phyloP scores from a whole-genome alignment of 2,329 filamentous ascomycete genomes.

The Aspergillus felis region DNA sequence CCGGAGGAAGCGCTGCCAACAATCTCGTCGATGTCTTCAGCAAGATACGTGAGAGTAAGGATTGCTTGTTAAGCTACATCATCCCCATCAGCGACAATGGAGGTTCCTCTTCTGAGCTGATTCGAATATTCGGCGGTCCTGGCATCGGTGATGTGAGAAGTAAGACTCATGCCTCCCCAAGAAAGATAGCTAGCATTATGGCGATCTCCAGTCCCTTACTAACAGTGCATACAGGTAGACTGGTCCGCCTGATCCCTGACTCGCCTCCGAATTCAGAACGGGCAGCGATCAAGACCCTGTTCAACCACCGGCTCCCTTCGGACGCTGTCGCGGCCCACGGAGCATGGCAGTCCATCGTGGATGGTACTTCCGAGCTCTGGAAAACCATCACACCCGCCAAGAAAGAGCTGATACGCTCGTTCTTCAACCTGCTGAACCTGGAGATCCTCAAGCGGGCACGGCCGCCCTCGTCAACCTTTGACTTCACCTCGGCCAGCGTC shows the following conservation, averaged over 20 bases:
- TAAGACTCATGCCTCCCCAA: constrained; percentile 36
- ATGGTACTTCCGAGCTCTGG: constrained; percentile 77
- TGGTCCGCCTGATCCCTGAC: constrained; percentile 84
- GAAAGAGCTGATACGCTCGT: constrained; percentile 71
- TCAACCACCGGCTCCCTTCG: constrained; percentile 78
- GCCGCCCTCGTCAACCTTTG: constrained; percentile 66
- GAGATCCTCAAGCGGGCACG: constrained; percentile 74
- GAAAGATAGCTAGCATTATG: neutral
- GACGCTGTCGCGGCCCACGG: constrained; percentile 58
- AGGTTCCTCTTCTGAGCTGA: constrained; percentile 87
- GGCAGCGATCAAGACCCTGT: constrained; percentile 72
- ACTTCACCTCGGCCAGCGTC: constrained; percentile 71
- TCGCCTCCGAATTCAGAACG: constrained; percentile 58
- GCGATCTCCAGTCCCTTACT: constrained; percentile 1
- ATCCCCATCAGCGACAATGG: constrained; percentile 97
- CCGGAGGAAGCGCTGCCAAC: constrained; percentile 90
- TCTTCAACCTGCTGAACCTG: constrained; percentile 71
- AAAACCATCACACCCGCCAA: constrained; percentile 64
- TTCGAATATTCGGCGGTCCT: constrained; percentile 89
- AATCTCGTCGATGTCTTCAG: constrained; percentile 88
- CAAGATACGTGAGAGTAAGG: constrained; percentile 58
- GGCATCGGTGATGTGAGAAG: constrained; percentile 76
- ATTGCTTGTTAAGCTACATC: constrained; percentile 71
- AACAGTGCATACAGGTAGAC: constrained; percentile 57
- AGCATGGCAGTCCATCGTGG: constrained; percentile 88